A percentile compares a stretch with the other conserved stretches of the same genome.
Evolutionary conservation across 2,329 filamentous ascomycete species (phyloP).

Genomic region (Shiraia bambusicola): DNA sequence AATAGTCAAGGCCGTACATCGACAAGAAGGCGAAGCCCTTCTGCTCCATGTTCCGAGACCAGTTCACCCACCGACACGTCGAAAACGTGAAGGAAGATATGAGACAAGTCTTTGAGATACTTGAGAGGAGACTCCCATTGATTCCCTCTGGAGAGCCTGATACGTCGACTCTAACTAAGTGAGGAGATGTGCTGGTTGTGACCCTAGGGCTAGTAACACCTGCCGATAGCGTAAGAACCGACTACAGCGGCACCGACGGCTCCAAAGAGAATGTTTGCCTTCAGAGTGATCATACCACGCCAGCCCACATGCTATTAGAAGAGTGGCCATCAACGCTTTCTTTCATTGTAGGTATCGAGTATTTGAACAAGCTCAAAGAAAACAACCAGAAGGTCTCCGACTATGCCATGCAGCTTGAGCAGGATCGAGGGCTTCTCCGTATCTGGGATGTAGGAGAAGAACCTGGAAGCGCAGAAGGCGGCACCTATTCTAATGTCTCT

Average conservation of each 20-base stretch:
- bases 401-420: constrained; percentile 76
- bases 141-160: no score
- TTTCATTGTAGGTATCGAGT: constrained; percentile 54
- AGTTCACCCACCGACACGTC: no score
- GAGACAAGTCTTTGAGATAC: no score
- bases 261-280: constrained; percentile 51
- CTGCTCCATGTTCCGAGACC: no score
- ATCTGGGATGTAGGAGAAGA: constrained; percentile 76
- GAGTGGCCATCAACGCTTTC: constrained; percentile 59
- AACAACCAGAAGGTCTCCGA: constrained; percentile 60
- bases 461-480: constrained; percentile 37
- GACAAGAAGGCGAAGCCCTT: no score
- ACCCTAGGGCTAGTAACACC: constrained; percentile 37
- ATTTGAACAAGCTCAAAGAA: constrained; percentile 65
- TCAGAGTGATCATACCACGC: constrained; percentile 82
- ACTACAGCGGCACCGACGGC: constrained; percentile 21
- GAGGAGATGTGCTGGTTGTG: constrained; percentile 25
- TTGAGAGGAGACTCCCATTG: no score
- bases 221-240: constrained; percentile 36
- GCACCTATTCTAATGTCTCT: constrained; percentile 42
- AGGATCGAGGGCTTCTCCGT: constrained; percentile 70
- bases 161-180: constrained; percentile 37
- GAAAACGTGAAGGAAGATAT: no score
- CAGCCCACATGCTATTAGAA: constrained; percentile 77
- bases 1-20: no score